Evolutionary conservation across 2,329 filamentous ascomycete genomes (phyloP), one percentile per base, ranked within the genome.

Genomic region (Aspergillus piperis): DNA sequence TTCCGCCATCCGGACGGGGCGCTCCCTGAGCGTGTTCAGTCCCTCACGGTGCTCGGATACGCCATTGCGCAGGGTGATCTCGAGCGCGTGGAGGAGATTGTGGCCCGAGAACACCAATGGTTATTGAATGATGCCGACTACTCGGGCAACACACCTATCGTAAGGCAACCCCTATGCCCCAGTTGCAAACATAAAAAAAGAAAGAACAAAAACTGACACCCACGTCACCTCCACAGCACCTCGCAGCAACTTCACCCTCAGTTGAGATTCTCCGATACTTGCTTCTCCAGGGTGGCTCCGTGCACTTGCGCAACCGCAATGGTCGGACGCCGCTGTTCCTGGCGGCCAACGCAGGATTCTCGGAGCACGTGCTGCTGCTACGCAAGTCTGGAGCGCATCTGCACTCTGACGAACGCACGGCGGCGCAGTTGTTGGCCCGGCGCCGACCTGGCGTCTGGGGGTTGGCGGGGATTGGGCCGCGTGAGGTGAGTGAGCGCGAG

Each of bases 41-140:
- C 86, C 55, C 87, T 96, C 68, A 88, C 90, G 2, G 87, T 88
- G 1, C 84, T 96, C 8, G 91, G 90, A 15, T 95, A 95, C 73
- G 90, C 90, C 42, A 90, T 96, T 68, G 85, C 87, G 62, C 86
- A 87, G 60, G 89, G 89, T 25, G 86, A 94, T 71, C 74, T 90
- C 52, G 78, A 81, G 48, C 83, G 85, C 19, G 88, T 92, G 19
- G 80, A 81, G 66, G 85, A 90, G 61, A 84, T 94, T 50, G 82
- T 94, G 60, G 83, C 86, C 39, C 83, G 83, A 47, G 88, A 91
- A 69, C 84, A 87, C 63, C 79, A 84, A 59, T 85, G 84, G 77
- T 81, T 95, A 19, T 82, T 95, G 48, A 90, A 90, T 70, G 87
- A 88, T 64, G 84, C 86, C 30, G 91, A 95, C 77, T 94, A 94